Conservation (phyloP, 768 basidiomycete genomes). For the Phlebiopsis flavidoalba region DNA sequence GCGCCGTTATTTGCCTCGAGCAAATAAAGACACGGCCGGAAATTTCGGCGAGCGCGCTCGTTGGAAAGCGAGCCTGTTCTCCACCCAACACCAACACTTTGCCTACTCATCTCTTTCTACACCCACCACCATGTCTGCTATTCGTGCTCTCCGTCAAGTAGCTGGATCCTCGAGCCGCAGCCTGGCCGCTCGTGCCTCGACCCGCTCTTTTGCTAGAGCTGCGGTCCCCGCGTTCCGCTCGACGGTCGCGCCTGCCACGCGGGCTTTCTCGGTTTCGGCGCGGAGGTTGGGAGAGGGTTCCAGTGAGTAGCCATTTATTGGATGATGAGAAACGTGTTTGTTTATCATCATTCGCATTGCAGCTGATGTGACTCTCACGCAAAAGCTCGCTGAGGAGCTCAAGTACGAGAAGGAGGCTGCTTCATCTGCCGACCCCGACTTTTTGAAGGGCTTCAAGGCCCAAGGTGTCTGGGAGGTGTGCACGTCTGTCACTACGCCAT, state of each 20-base stretch:
- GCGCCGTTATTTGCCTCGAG: constrained; percentile 7
- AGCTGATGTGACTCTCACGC: constrained; percentile 73
- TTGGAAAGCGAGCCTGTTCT: not conserved
- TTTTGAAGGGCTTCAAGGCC: constrained; percentile 67
- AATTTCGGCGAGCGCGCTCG: constrained; percentile 4
- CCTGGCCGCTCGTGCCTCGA: constrained; percentile 20
- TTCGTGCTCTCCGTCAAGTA: constrained; percentile 57
- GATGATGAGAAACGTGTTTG: not conserved
- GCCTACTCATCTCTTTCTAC: not conserved
- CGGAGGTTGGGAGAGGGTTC: constrained; percentile 37
- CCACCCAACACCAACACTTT: not conserved
- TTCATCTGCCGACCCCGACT: constrained; percentile 55
- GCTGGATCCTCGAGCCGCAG: constrained; percentile 40
- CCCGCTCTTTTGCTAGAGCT: constrained; percentile 16
- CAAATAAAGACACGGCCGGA: constrained; percentile 5
- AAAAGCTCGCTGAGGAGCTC: constrained; percentile 78
- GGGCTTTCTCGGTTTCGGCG: constrained; percentile 37
- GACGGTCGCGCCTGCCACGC: constrained; percentile 21
- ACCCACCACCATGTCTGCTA: constrained; percentile 46
- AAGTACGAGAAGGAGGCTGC: constrained; percentile 74
- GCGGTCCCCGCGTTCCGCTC: constrained; percentile 22
- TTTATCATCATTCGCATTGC: not conserved
- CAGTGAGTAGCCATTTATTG: constrained; percentile 27
- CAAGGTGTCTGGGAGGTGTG: constrained; percentile 78
- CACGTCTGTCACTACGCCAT: constrained; percentile 6